phyloP scores from a whole-genome alignment of 345 rosid species.

The Angophora floribunda region DNA sequence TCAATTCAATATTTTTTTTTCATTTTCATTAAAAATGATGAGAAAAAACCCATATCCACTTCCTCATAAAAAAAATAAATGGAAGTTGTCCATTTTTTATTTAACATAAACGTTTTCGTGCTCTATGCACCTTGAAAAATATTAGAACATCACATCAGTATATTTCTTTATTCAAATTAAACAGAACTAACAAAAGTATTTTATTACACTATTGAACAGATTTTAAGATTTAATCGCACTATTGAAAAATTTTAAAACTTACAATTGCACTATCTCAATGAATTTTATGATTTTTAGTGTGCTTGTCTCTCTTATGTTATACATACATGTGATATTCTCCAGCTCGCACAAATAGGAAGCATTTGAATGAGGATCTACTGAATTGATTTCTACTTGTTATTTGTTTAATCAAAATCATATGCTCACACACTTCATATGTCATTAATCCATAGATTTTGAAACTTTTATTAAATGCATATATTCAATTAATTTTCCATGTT shows the following conservation, averaged over 20 bases:
- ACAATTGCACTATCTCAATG: not conserved
- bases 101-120: not conserved
- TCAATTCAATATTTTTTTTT: too few relatives aligned
- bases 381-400: not conserved
- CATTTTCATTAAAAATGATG: too few relatives aligned
- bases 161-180: not conserved
- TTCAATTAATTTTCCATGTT: not conserved
- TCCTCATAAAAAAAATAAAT: too few relatives aligned
- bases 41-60: too few relatives aligned
- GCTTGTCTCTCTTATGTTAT: not conserved
- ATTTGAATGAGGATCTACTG: not conserved
- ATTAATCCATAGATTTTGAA: not conserved
- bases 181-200: not conserved
- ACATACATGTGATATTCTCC: not conserved
- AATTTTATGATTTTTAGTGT: not conserved
- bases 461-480: not conserved
- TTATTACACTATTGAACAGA: not conserved
- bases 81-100: too few relatives aligned
- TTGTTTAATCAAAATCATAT: not conserved
- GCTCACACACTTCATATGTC: not conserved
- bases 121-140: not conserved
- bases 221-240: not conserved
- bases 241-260: not conserved
- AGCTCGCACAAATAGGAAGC: not conserved
- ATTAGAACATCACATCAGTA: not conserved